phyloP scores from a whole-genome alignment of 2,329 filamentous ascomycete species.

The Penicillium sp. region DNA sequence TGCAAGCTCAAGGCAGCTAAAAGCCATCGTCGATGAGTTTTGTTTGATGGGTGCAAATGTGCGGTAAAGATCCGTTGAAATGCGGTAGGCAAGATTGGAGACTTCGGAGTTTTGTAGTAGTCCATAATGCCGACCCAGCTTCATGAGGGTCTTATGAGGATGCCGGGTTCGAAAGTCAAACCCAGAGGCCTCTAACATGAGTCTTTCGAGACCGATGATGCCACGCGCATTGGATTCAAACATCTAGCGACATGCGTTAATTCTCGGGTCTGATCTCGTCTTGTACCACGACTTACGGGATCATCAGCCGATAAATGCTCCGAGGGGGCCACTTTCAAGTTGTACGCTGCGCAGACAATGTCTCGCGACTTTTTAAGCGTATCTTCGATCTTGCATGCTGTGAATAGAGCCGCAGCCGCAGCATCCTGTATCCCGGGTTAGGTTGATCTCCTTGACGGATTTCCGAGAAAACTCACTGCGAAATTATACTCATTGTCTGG shows the following conservation, averaged over 20 bases:
- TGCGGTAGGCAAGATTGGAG: conserved; percentile 63
- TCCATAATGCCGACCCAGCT: conserved; percentile 58
- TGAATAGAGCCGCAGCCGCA: conserved; percentile 76
- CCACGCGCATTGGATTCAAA: conserved; percentile 72
- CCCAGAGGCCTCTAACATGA: conserved; percentile 83
- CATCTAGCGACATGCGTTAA: conserved; percentile 42
- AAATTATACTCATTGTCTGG: conserved; percentile 79
- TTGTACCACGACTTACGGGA: conserved; percentile 47
- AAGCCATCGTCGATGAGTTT: conserved; percentile 71
- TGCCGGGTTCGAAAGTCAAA: conserved; percentile 91
- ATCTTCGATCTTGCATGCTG: conserved; percentile 94
- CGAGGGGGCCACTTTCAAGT: conserved; percentile 62
- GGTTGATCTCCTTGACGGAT: neutral
- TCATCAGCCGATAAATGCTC: conserved; percentile 70
- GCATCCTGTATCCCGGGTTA: conserved; percentile 54
- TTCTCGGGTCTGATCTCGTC: neutral
- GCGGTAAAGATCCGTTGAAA: conserved; percentile 82
- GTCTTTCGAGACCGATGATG: conserved; percentile 79
- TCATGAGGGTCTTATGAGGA: conserved; percentile 74
- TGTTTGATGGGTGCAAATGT: conserved; percentile 90
- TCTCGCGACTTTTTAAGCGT: conserved; percentile 94
- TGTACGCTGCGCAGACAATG: conserved; percentile 82
- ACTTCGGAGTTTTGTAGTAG: conserved; percentile 48
- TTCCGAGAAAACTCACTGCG: conserved; percentile 32
- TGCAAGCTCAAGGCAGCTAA: conserved; percentile 73